Conservation (phyloP, 257 asterid species). For the Prunella vulgaris region DNA sequence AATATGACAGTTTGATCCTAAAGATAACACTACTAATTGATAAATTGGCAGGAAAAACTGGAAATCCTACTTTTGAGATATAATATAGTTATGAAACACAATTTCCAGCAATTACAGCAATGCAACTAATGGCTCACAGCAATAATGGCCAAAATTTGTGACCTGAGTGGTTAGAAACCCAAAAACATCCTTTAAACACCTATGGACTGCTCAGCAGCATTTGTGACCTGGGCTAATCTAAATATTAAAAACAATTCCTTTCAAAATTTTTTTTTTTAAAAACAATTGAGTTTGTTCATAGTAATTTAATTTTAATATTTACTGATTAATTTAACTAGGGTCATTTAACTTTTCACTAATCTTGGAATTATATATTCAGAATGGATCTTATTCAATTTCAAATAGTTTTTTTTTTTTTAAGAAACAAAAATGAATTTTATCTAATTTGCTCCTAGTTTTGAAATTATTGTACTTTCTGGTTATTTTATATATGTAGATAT, state of each 20-base stretch:
- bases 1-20: slow-evolving; percentile 3
- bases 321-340: too few species aligned
- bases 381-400: too few species aligned
- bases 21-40: background rate
- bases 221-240: background rate
- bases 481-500: too few species aligned
- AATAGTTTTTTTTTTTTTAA: too few species aligned
- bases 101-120: background rate
- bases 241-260: background rate
- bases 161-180: background rate
- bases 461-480: too few species aligned
- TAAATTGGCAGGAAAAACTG: background rate
- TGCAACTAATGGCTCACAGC: background rate
- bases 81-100: background rate
- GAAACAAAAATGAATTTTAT: too few species aligned
- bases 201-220: background rate
- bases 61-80: background rate
- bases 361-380: too few species aligned
- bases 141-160: background rate
- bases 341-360: too few species aligned
- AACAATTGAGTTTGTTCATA: background rate
- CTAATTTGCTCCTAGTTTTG: too few species aligned
- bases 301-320: background rate
- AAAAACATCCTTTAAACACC: background rate
- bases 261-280: background rate